Evolutionary conservation across 1,139 yeast species (phyloP).

Genomic region (Yamadazyma mexicana): DNA sequence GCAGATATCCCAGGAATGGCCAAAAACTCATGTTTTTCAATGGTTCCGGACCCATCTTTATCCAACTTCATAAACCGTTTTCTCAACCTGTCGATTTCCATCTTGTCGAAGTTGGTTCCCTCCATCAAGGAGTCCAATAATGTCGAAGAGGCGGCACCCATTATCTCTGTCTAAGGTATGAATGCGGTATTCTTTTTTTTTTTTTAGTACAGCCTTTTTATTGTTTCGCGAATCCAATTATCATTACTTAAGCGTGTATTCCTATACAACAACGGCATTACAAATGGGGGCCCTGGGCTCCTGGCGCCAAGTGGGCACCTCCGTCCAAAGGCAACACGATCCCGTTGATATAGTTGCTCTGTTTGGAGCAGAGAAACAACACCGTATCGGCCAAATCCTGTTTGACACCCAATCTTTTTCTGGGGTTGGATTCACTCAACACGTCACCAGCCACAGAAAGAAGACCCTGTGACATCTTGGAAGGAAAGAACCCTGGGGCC

Average conservation of each 20-base stretch:
- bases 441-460: constrained; percentile 54
- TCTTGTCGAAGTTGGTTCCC: constrained; percentile 82
- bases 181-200: background rate
- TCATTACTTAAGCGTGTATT: too few species aligned
- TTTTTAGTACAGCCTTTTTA: too few species aligned
- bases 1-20: constrained; percentile 90
- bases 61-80: constrained; percentile 95
- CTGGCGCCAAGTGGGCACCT: constrained; percentile 44
- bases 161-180: constrained; percentile 17
- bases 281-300: constrained; percentile 13
- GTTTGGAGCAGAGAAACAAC: constrained; percentile 58
- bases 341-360: constrained; percentile 67
- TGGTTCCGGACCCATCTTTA: constrained; percentile 88
- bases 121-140: constrained; percentile 68
- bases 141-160: constrained; percentile 73
- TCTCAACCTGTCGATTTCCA: constrained; percentile 87
- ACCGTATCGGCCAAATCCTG: constrained; percentile 63
- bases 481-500: constrained; percentile 81
- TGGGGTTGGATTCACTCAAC: constrained; percentile 55
- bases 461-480: constrained; percentile 73
- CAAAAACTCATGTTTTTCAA: constrained; percentile 86
- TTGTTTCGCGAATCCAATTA: too few species aligned
- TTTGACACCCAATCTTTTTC: constrained; percentile 61
- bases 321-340: constrained; percentile 77
- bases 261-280: background rate